These are phyloP conservation scores for Ophiostoma triangulosporum DNA, from an alignment of 2,329 filamentous ascomycete species.

Conservation along the genomic window DNA sequence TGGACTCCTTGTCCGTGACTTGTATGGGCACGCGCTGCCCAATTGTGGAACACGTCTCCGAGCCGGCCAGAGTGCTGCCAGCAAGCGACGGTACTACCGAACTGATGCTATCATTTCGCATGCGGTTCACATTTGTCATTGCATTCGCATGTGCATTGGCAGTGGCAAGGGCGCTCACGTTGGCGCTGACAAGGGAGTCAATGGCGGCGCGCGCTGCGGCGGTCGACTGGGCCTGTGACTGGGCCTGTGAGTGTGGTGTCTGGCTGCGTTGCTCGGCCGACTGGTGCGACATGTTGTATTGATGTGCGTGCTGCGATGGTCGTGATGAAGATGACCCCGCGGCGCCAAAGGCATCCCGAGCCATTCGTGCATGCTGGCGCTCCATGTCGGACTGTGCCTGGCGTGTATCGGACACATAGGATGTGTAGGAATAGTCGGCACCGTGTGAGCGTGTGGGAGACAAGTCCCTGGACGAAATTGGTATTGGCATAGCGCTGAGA, in stretches of 20 bases:
- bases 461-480: neutral
- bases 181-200: slow-evolving; percentile 7
- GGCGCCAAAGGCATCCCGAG: neutral
- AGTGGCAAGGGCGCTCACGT: neutral
- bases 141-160: no score
- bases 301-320: slow-evolving; percentile 4
- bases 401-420: neutral
- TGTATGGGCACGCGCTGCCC: slow-evolving; percentile 13
- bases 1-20: slow-evolving; percentile 26
- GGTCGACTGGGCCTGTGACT: neutral
- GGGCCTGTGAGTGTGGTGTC: neutral
- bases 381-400: neutral
- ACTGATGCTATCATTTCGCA: no score
- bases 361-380: neutral
- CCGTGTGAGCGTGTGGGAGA: neutral
- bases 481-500: neutral
- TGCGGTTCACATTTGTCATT: no score
- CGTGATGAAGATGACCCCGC: neutral
- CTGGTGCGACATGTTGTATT: neutral
- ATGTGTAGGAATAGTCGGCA: neutral
- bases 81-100: neutral
- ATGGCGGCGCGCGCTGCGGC: neutral
- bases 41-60: neutral
- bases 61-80: neutral
- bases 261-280: neutral